A percentile compares a stretch with the other conserved stretches of the same genome.
Evolutionary conservation across 2,329 filamentous ascomycete genomes (phyloP).

Genomic region (Epichloe hybrida): DNA sequence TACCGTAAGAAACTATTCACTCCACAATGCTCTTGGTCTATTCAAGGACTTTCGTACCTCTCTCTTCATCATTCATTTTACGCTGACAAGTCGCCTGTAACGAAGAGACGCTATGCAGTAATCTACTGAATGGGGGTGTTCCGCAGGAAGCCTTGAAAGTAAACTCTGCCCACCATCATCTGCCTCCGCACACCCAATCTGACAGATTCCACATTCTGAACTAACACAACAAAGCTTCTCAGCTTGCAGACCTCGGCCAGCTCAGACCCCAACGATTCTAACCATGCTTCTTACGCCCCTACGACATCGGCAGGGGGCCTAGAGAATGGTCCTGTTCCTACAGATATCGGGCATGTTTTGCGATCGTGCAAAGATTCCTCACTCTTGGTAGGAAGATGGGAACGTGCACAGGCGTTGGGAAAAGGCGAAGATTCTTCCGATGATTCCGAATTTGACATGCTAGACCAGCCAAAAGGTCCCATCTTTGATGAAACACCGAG

Average conservation of each 20-base stretch:
- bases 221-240: conserved; percentile 1
- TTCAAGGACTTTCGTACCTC: neutral
- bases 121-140: conserved; percentile 1
- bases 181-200: neutral
- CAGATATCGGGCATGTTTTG: neutral
- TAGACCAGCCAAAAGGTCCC: neutral
- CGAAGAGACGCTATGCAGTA: neutral
- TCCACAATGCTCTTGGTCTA: neutral
- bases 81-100: neutral
- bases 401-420: neutral
- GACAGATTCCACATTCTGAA: neutral
- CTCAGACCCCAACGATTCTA: neutral
- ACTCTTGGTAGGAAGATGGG: neutral
- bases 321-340: neutral
- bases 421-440: neutral
- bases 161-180: neutral
- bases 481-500: neutral
- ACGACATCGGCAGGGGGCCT: neutral
- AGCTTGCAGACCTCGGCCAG: neutral
- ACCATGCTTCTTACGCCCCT: neutral
- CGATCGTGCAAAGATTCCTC: neutral
- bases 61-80: neutral
- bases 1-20: neutral
- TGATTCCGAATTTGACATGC: neutral
- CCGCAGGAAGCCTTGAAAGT: conserved; percentile 1